These are phyloP conservation scores for Trichoderma sp. DNA, from an alignment of 2,329 filamentous ascomycete species.

Conservation along the genomic window DNA sequence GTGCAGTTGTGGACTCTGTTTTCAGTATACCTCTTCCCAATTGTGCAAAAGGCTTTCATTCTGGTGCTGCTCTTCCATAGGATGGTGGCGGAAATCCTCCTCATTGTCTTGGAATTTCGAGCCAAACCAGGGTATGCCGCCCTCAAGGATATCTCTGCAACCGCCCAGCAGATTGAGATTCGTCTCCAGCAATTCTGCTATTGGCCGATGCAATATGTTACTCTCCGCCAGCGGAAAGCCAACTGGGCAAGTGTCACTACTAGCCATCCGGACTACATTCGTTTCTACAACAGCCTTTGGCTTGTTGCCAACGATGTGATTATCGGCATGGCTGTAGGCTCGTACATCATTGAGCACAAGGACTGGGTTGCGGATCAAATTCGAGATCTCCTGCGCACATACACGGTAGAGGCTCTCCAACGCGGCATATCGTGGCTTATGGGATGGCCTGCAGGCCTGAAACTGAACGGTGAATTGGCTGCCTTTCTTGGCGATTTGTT, in stretches of 20 bases:
- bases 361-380: constrained; percentile 79
- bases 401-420: constrained; percentile 84
- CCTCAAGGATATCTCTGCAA: constrained; percentile 92
- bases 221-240: constrained; percentile 79
- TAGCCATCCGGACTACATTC: constrained; percentile 95
- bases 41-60: constrained; percentile 72
- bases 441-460: constrained; percentile 91
- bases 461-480: constrained; percentile 90
- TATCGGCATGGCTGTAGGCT: constrained; percentile 92
- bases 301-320: constrained; percentile 98
- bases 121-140: constrained; percentile 74
- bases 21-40: constrained; percentile 72
- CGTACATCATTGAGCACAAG: constrained; percentile 95
- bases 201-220: constrained; percentile 96
- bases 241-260: constrained; percentile 96
- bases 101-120: constrained; percentile 82
- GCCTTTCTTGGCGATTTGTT: constrained; percentile 94
- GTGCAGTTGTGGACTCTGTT: constrained; percentile 68
- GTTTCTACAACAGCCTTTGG: constrained; percentile 98
- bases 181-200: constrained; percentile 97
- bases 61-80: constrained; percentile 76
- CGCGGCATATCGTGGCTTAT: constrained; percentile 93
- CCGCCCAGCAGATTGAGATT: constrained; percentile 95
- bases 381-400: constrained; percentile 69
- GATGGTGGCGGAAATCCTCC: constrained; percentile 72